Percentiles rank a stretch among this genome's conserved stretches.
Conservation (phyloP, 345 rosid genomes). For the Populus pruinosa region DNA sequence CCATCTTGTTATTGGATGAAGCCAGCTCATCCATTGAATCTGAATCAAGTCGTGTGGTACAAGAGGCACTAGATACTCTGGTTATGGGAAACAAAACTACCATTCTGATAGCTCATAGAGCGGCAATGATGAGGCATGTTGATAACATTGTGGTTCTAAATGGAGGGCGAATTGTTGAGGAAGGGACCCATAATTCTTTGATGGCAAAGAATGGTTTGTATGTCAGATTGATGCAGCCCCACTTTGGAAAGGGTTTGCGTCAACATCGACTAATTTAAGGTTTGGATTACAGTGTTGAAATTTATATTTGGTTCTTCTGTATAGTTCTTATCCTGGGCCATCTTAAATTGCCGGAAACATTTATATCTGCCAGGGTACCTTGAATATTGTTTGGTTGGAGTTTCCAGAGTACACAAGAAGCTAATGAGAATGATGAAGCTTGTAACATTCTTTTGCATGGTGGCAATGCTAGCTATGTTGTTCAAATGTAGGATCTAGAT, state of each 20-base stretch:
- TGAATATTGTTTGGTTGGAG: background rate
- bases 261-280: conserved; percentile 73
- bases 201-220: conserved; percentile 86
- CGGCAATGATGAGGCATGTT: conserved; percentile 96
- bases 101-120: conserved; percentile 87
- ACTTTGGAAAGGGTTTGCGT: conserved; percentile 89
- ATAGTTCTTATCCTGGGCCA: conserved; percentile 18
- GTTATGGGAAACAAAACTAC: conserved; percentile 98
- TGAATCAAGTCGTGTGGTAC: conserved; percentile 96
- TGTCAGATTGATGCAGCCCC: conserved; percentile 95
- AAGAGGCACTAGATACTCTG: conserved; percentile 89
- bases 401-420: conserved; percentile 12
- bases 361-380: background rate
- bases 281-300: conserved; percentile 16
- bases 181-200: conserved; percentile 85
- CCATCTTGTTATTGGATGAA: conserved; percentile 84
- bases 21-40: conserved; percentile 97
- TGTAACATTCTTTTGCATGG: conserved; percentile 16
- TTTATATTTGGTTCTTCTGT: conserved; percentile 24
- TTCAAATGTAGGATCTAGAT: conserved; percentile 33
- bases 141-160: conserved; percentile 97
- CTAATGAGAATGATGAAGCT: conserved; percentile 20
- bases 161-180: conserved; percentile 93
- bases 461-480: conserved; percentile 17
- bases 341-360: conserved; percentile 22